Percentiles rank a stretch among this genome's conserved stretches.
phyloP scores from a whole-genome alignment of 1,284 basidiomycete species.

The Xerocomus minutiporus region DNA sequence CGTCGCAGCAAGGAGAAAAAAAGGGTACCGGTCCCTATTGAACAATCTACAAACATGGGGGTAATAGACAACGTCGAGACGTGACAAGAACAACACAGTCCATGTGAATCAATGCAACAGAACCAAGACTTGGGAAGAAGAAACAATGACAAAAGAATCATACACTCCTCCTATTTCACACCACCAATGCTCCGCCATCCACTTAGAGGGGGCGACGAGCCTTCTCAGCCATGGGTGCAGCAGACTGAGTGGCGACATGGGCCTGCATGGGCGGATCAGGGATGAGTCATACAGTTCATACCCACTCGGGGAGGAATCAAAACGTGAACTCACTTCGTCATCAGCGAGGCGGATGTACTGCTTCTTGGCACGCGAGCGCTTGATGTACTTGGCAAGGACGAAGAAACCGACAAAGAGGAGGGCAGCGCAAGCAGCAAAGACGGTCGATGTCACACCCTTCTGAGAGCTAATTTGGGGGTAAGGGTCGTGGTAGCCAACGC shows the following conservation, averaged over 20 bases:
- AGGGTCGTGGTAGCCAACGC: slow-evolving; percentile 30
- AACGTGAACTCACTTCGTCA: slow-evolving; percentile 50
- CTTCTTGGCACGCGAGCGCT: slow-evolving; percentile 43
- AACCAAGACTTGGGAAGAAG: slow-evolving; percentile 9
- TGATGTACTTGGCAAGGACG: slow-evolving; percentile 38
- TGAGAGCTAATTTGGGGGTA: slow-evolving; percentile 35
- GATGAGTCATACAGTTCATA: slow-evolving; percentile 9
- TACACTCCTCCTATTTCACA: neutral
- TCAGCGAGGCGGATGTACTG: slow-evolving; percentile 50
- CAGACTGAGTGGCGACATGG: slow-evolving; percentile 15
- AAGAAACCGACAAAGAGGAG: slow-evolving; percentile 44
- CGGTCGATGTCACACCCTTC: slow-evolving; percentile 35
- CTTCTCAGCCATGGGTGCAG: slow-evolving; percentile 30
- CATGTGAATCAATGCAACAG: slow-evolving; percentile 23
- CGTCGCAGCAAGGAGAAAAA: neutral
- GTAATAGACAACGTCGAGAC: slow-evolving; percentile 14
- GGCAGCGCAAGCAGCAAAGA: slow-evolving; percentile 44
- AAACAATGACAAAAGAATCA: slow-evolving; percentile 9
- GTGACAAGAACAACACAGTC: slow-evolving; percentile 14
- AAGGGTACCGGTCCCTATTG: slow-evolving; percentile 26
- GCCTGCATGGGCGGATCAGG: slow-evolving; percentile 13
- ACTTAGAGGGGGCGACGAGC: slow-evolving; percentile 24
- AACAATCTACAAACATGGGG: slow-evolving; percentile 20
- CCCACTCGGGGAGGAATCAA: neutral
- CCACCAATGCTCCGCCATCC: neutral